phyloP scores from a whole-genome alignment of 257 asterid species.

The Solanum sparsipilum region DNA sequence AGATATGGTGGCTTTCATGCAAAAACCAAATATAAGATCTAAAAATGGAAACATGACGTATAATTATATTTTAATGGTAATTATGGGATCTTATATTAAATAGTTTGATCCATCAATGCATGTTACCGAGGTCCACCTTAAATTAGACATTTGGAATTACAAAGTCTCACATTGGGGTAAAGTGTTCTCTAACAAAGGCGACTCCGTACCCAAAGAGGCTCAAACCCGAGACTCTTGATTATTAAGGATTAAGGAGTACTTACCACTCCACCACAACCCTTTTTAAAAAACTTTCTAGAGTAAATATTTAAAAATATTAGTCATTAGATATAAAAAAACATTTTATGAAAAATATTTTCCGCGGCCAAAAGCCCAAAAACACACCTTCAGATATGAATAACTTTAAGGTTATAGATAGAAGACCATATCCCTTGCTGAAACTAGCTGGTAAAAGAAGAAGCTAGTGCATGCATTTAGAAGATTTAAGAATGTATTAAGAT shows the following conservation, averaged over 20 bases:
- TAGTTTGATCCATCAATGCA: not conserved
- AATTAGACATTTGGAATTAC: no score
- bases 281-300: no score
- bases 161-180: no score
- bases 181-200: no score
- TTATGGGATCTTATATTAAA: not conserved
- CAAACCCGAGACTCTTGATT: no score
- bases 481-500: not conserved
- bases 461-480: not conserved
- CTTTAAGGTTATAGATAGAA: not conserved
- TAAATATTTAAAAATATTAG: no score
- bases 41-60: not conserved
- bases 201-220: fast-evolving
- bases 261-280: no score
- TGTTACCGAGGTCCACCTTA: not conserved
- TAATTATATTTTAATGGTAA: not conserved
- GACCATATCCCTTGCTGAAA: not conserved
- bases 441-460: not conserved
- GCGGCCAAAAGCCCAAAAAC: no score
- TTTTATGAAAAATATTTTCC: no score
- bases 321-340: no score
- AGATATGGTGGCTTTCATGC: not conserved
- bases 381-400: no score
- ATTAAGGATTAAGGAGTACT: no score
- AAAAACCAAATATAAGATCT: not conserved